Conservation (phyloP, 306 rosid genomes). For the Pachyrhizus erosus region DNA sequence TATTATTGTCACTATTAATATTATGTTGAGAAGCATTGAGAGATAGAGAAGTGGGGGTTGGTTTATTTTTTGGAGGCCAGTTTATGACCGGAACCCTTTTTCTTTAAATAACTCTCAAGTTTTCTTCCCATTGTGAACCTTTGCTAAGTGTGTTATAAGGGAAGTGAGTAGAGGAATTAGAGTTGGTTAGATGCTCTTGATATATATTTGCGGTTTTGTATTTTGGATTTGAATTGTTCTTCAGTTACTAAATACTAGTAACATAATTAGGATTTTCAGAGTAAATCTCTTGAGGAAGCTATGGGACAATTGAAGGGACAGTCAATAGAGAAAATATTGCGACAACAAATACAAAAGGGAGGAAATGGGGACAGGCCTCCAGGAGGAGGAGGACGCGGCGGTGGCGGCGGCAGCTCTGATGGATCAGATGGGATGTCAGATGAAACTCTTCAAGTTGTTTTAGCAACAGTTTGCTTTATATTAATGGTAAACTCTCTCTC, state of each 20-base stretch:
- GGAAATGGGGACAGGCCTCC: slow-evolving; percentile 58
- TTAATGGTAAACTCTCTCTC: slow-evolving; percentile 60
- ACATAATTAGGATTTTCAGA: slow-evolving; percentile 55
- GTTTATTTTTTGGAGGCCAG: background rate
- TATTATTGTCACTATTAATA: background rate
- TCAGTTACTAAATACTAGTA: slow-evolving; percentile 13
- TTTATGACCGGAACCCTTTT: background rate
- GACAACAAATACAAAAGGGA: slow-evolving; percentile 65
- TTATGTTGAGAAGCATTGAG: background rate
- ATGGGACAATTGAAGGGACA: slow-evolving; percentile 59
- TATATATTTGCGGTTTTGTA: background rate
- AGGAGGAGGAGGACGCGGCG: slow-evolving; percentile 47
- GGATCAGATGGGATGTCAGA: slow-evolving; percentile 70
- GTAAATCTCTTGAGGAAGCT: slow-evolving; percentile 59
- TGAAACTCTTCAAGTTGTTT: slow-evolving; percentile 71
- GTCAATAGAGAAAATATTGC: slow-evolving; percentile 69
- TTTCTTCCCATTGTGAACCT: background rate
- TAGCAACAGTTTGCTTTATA: slow-evolving; percentile 76
- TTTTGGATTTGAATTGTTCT: slow-evolving; percentile 11
- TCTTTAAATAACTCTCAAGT: background rate
- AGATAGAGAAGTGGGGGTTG: background rate
- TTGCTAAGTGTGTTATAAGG: background rate
- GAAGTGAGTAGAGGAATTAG: background rate
- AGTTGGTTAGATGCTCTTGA: slow-evolving; percentile 28
- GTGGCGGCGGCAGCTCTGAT: slow-evolving; percentile 47